A percentile compares a stretch with the other conserved stretches of the same genome.
These are phyloP conservation scores for Caryocar brasiliense DNA, from an alignment of 441 rosid species.

Conservation along the genomic window DNA sequence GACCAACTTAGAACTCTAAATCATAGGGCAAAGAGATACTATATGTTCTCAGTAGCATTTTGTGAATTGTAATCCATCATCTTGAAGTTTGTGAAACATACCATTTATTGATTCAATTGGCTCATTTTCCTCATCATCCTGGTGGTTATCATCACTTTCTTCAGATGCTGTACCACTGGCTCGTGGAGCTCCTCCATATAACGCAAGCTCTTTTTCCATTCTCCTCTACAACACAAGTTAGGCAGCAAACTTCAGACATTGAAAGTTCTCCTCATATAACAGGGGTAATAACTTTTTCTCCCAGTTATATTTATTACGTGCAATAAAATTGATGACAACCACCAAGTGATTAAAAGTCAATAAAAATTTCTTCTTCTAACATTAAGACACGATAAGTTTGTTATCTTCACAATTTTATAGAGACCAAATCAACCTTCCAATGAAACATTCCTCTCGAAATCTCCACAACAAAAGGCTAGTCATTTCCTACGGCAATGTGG, in stretches of 20 bases:
- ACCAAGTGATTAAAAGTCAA: no score
- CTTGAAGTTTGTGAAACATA: constrained; percentile 15
- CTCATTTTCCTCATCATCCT: constrained; percentile 36
- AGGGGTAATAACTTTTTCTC: no score
- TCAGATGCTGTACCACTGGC: constrained; percentile 19
- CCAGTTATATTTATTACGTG: no score
- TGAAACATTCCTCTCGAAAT: no score
- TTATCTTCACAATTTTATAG: no score
- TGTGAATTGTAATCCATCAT: constrained; percentile 1
- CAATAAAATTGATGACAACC: no score
- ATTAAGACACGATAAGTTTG: no score
- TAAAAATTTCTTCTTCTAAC: no score
- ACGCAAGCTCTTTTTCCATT: constrained; percentile 44
- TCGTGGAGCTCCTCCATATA: constrained; percentile 34
- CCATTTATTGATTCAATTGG: constrained; percentile 42
- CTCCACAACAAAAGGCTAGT: no score
- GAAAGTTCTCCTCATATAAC: no score
- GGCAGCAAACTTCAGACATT: neutral
- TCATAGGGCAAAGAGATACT: neutral
- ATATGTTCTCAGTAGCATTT: neutral
- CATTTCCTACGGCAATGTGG: no score
- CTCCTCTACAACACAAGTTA: constrained; percentile 47
- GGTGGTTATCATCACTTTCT: constrained; percentile 24
- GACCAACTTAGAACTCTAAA: neutral
- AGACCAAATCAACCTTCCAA: no score